phyloP scores from a whole-genome alignment of 495 filamentous ascomycete genomes.

The Xylaria venustula region DNA sequence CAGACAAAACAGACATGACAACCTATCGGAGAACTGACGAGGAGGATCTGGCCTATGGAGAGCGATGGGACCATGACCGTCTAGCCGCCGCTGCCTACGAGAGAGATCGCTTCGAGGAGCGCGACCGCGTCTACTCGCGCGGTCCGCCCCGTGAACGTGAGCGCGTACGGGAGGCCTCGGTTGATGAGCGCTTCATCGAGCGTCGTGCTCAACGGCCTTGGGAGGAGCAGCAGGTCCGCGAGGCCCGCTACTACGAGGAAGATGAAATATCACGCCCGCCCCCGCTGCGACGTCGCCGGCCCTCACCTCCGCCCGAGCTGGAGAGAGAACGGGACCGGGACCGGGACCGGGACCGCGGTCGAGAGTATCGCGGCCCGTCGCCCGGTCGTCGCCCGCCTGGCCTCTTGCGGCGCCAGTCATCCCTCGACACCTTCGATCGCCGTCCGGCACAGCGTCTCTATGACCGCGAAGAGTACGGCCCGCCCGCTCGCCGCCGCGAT shows the following conservation, averaged over 20 bases:
- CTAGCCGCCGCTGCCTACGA: slow-evolving; percentile 33
- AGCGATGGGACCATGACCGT: slow-evolving; percentile 46
- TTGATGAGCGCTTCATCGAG: slow-evolving; percentile 29
- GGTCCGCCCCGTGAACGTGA: slow-evolving; percentile 6
- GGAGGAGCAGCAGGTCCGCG: slow-evolving; percentile 37
- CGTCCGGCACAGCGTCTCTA: slow-evolving; percentile 46
- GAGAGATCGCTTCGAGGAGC: slow-evolving; percentile 35
- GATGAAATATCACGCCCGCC: not conserved
- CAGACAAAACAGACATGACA: too few species aligned
- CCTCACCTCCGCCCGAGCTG: slow-evolving; percentile 30
- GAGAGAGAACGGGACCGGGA: slow-evolving; percentile 31
- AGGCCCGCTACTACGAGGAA: slow-evolving; percentile 41
- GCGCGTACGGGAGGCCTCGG: slow-evolving; percentile 28
- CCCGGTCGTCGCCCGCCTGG: slow-evolving; percentile 32
- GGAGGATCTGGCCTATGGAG: slow-evolving; percentile 35
- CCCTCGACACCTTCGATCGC: slow-evolving; percentile 51
- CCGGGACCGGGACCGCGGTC: slow-evolving; percentile 26
- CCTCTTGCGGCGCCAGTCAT: slow-evolving; percentile 42
- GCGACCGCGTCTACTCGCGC: slow-evolving; percentile 29
- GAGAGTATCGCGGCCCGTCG: slow-evolving; percentile 33
- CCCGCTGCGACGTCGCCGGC: slow-evolving; percentile 27
- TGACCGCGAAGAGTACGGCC: slow-evolving; percentile 46
- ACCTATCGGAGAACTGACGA: slow-evolving; percentile 31
- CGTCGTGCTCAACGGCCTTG: slow-evolving; percentile 31
- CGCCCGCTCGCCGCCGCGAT: slow-evolving; percentile 37